These are phyloP conservation scores for Coniochaeta sp. DNA, from an alignment of 2,329 filamentous ascomycete species.

Conservation along the genomic window DNA sequence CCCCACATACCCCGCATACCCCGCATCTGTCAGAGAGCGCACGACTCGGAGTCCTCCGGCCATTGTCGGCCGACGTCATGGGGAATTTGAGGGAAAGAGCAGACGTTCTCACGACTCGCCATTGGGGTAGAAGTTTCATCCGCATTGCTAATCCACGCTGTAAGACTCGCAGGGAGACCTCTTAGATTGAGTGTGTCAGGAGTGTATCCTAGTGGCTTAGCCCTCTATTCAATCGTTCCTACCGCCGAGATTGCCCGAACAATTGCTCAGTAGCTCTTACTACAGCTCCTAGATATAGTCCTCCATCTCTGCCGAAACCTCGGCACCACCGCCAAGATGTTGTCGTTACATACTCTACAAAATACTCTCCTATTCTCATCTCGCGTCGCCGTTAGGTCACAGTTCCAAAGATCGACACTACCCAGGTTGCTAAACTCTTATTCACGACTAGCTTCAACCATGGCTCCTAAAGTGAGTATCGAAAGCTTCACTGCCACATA, in stretches of 20 bases:
- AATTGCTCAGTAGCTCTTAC: too few relatives aligned
- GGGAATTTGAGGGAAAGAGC: too few relatives aligned
- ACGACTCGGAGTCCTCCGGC: not conserved
- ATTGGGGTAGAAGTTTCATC: not conserved
- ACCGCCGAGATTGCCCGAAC: not conserved
- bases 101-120: not conserved
- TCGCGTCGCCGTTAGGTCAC: constrained; percentile 16
- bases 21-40: not conserved
- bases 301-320: not conserved
- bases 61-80: not conserved
- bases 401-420: constrained; percentile 20
- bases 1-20: too few relatives aligned
- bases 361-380: constrained; percentile 17
- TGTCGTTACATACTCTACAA: constrained; percentile 11
- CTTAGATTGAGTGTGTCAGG: not conserved
- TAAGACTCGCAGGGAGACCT: not conserved
- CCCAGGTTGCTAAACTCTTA: constrained; percentile 14
- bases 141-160: not conserved
- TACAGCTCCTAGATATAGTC: too few relatives aligned
- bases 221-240: not conserved
- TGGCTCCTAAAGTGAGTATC: constrained; percentile 35
- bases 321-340: constrained; percentile 8
- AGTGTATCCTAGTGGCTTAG: not conserved
- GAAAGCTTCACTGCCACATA: not conserved
- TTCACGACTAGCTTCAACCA: constrained; percentile 32